These are phyloP conservation scores for Xylariomycetidae sp. DNA, from an alignment of 2,329 filamentous ascomycete species.

Conservation along the genomic window DNA sequence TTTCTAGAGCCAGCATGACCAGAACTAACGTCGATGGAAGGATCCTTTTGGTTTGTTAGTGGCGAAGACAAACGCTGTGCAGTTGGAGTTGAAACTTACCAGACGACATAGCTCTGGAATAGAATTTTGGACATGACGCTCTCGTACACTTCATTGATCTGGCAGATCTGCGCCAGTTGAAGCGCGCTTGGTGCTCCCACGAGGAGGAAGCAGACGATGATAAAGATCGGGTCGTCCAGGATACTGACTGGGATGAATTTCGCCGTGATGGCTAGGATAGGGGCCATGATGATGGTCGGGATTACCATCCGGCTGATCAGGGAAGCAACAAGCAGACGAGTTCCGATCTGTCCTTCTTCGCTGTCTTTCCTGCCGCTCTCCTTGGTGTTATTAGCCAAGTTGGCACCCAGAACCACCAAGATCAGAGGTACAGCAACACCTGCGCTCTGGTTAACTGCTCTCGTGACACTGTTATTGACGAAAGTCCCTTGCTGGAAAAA, in stretches of 20 bases:
- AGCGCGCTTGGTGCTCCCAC: conserved; percentile 89
- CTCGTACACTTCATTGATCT: conserved; percentile 96
- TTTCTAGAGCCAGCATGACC: conserved; percentile 87
- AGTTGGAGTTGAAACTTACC: conserved; percentile 47
- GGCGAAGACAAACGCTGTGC: not conserved
- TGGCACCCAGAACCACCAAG: conserved; percentile 89
- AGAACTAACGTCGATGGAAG: conserved; percentile 85
- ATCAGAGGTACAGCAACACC: conserved; percentile 93
- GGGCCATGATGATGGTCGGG: conserved; percentile 87
- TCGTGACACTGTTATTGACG: conserved; percentile 85
- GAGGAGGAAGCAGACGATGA: conserved; percentile 95
- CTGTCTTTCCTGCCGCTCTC: conserved; percentile 59
- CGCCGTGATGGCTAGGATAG: conserved; percentile 76
- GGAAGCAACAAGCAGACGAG: conserved; percentile 77
- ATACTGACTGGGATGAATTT: conserved; percentile 93
- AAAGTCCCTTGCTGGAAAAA: conserved; percentile 91
- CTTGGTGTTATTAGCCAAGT: conserved; percentile 86
- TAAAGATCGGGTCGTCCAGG: conserved; percentile 93
- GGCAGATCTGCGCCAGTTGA: conserved; percentile 95
- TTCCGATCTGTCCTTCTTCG: conserved; percentile 64
- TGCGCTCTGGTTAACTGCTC: conserved; percentile 77
- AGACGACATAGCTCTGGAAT: conserved; percentile 95
- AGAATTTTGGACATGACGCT: conserved; percentile 86
- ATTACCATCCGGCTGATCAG: conserved; percentile 87
- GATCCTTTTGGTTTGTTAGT: conserved; percentile 53